Base-by-base conservation (phyloP, 1,284 basidiomycete genomes). In the Ganoderma lucidum region DNA sequence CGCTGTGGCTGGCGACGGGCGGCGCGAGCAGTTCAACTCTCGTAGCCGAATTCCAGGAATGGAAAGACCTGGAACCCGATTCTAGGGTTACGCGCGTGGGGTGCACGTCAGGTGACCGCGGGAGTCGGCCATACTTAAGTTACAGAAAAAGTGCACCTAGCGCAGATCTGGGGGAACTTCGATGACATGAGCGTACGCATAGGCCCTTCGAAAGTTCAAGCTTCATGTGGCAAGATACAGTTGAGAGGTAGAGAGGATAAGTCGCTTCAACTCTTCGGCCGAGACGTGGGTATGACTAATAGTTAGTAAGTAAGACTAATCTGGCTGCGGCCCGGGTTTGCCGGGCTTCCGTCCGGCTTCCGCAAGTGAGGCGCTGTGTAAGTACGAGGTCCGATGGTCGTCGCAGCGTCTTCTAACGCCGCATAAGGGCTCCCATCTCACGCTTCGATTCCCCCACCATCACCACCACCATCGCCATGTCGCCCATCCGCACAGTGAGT, bases 401-500 rank as follows among this genome's bases (percentile, higher is more conserved):
- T 41, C 28, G 1, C 17, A 30, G 51, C 14, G 14, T 15, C 51
- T n/a, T 19, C 55, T 63, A 35, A 37, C 53, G 28, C 53, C 30
- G 30, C 32, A 35, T 8, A 65, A 53, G 66, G 65, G 64, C 65
- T 58, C 69, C 62, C 44, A 69, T 67, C 53, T 63, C 23, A 51
- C 48, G 48, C 10, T 28, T 28, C 3, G 48, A 62, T 39, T 51
- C 53, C 30, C 17, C 14, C 53, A 23, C 30, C 23, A 66, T 67
- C 69, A 67, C 71, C 71, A 76, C 30, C 23, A 66, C 69, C 69
- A 67, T 69, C 71, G 75, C 68, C 75, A 90, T 90, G 89, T 78
- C 88, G n/a, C 88, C 89, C 69, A 86, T 90, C 62, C 81, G 75
- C 76, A 90, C 89, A 53, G 90, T 89, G 76, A 65, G 86, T 77